Evolutionary conservation across 1,284 basidiomycete species (phyloP).

Genomic region (Entoloma clypeatum): DNA sequence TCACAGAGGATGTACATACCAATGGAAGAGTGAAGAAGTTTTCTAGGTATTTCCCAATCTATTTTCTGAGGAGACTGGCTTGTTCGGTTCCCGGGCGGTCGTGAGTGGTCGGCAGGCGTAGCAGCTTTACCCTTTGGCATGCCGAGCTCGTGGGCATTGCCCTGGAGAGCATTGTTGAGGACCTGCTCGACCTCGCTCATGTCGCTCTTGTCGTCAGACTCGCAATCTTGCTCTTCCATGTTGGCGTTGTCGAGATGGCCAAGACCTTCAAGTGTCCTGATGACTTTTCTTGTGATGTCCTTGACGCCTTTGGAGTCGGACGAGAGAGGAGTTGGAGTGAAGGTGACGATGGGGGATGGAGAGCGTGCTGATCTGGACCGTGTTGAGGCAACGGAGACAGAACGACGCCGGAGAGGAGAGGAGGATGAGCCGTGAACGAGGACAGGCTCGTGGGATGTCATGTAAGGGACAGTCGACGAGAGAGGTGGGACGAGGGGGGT

Average conservation of each 20-base stretch:
- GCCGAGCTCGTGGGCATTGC: neutral
- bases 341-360: constrained; percentile 35
- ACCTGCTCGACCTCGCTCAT: constrained; percentile 17
- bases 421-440: constrained; percentile 10
- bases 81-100: constrained; percentile 13
- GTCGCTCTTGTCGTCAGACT: constrained; percentile 21
- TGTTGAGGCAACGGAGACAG: constrained; percentile 16
- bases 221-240: constrained; percentile 21
- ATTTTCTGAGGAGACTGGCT: constrained; percentile 31
- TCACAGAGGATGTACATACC: constrained; percentile 46
- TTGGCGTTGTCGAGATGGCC: constrained; percentile 31
- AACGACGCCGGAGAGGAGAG: constrained; percentile 17
- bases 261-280: constrained; percentile 40
- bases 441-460: constrained; percentile 19
- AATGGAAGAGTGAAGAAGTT: constrained; percentile 87
- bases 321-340: constrained; percentile 30
- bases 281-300: constrained; percentile 44
- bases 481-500: too few species aligned
- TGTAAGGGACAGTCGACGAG: too few species aligned
- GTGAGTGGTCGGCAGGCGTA: neutral
- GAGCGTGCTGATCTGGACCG: constrained; percentile 27
- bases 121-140: constrained; percentile 4
- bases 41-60: constrained; percentile 87
- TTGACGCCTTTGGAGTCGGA: constrained; percentile 35
- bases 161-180: constrained; percentile 13